Percentiles rank a stretch among this genome's conserved stretches.
Conservation (phyloP, 352 stramenopile genomes). For the Phytophthora pinifolia region DNA sequence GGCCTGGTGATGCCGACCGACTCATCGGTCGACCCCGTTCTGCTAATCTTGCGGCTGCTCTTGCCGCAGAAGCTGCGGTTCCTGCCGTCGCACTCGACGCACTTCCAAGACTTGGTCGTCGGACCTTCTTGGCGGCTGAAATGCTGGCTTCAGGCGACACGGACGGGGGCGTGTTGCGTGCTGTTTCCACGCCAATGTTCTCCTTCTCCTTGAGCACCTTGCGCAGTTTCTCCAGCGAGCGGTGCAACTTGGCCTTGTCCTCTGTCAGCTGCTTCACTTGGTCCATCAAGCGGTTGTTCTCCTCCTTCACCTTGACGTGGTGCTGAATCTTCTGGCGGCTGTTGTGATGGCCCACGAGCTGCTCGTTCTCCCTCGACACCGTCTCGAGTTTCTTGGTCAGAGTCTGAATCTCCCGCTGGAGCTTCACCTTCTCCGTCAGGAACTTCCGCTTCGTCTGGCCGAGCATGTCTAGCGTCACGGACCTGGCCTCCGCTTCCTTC, state of each 20-base stretch:
- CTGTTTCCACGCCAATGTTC: constrained; percentile 46
- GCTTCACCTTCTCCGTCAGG: constrained; percentile 53
- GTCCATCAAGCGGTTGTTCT: constrained; percentile 76
- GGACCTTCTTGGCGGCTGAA: constrained; percentile 18
- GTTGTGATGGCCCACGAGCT: constrained; percentile 79
- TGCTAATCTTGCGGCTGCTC: constrained; percentile 27
- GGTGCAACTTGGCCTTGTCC: constrained; percentile 59
- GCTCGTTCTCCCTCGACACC: constrained; percentile 61
- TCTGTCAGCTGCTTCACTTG: constrained; percentile 70
- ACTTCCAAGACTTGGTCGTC: constrained; percentile 22
- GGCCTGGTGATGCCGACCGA: constrained; percentile 34
- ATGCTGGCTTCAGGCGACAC: constrained; percentile 21
- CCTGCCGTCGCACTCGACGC: constrained; percentile 20
- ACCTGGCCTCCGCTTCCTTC: constrained; percentile 34
- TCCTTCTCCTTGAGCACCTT: constrained; percentile 68
- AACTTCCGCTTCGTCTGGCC: constrained; percentile 43
- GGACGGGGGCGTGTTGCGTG: constrained; percentile 23
- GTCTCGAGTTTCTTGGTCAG: constrained; percentile 47
- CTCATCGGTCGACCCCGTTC: constrained; percentile 15
- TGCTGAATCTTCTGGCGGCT: constrained; percentile 84
- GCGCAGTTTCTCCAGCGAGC: constrained; percentile 48
- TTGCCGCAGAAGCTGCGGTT: constrained; percentile 24
- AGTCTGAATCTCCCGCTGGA: constrained; percentile 39
- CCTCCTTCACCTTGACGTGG: constrained; percentile 79
- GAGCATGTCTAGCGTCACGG: constrained; percentile 26